Conservation (phyloP, 2,329 filamentous ascomycete genomes). For the Madurella mycetomatis region DNA sequence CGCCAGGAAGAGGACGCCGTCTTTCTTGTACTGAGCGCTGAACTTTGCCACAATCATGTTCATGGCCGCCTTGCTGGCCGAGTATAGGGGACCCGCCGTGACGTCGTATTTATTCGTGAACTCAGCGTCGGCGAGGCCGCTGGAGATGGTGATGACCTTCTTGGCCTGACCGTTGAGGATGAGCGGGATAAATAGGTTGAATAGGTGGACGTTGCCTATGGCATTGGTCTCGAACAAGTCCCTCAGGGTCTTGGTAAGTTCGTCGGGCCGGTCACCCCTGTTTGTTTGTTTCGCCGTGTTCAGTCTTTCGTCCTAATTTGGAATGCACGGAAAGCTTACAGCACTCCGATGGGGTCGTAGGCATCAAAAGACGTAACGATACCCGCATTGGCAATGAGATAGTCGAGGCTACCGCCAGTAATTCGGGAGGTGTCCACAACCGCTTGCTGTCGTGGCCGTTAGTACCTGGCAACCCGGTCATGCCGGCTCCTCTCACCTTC, state of each 20-base stretch:
- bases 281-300: constrained; percentile 1
- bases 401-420: constrained; percentile 36
- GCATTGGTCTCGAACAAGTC: constrained; percentile 44
- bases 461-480: too few species aligned
- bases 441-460: not conserved
- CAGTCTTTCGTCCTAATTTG: not conserved
- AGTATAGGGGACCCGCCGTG: constrained; percentile 37
- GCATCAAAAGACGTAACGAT: constrained; percentile 28
- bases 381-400: constrained; percentile 41
- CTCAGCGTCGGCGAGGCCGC: constrained; percentile 44
- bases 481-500: constrained; percentile 12
- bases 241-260: constrained; percentile 33
- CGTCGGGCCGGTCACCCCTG: constrained; percentile 31
- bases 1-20: constrained; percentile 49
- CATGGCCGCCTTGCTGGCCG: constrained; percentile 47
- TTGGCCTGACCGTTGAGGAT: constrained; percentile 47
- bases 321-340: not conserved
- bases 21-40: constrained; percentile 42
- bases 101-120: constrained; percentile 37
- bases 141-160: constrained; percentile 51
- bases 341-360: constrained; percentile 18
- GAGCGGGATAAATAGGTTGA: constrained; percentile 50
- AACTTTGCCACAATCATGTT: constrained; percentile 53
- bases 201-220: constrained; percentile 47
- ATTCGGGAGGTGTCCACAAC: constrained; percentile 20